Conservation (phyloP, 2,329 filamentous ascomycete species). For the Didymella pinodella region DNA sequence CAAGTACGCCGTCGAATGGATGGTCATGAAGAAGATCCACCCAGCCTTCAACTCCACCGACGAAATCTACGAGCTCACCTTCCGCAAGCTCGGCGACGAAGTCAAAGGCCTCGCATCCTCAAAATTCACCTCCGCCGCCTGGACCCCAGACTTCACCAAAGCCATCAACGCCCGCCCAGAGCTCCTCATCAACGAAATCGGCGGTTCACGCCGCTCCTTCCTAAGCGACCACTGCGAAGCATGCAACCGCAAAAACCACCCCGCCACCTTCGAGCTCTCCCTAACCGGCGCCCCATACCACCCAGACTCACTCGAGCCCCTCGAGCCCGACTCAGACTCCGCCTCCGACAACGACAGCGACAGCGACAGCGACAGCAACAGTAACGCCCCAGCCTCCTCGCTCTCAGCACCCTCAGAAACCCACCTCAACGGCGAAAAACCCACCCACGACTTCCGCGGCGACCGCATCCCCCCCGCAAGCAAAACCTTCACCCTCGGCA, state of each 20-base stretch:
- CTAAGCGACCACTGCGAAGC: constrained; percentile 65
- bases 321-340: constrained; percentile 55
- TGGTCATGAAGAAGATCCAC: constrained; percentile 80
- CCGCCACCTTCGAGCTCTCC: constrained; percentile 69
- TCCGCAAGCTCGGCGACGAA: constrained; percentile 75
- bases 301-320: constrained; percentile 69
- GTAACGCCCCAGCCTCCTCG: constrained; percentile 24
- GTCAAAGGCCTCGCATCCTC: constrained; percentile 72
- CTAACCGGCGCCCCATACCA: constrained; percentile 73
- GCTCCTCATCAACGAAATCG: constrained; percentile 52
- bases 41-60: constrained; percentile 71
- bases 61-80: constrained; percentile 71
- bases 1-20: constrained; percentile 77
- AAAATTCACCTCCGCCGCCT: constrained; percentile 75
- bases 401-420: constrained; percentile 33
- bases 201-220: constrained; percentile 19
- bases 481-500: constrained; percentile 42
- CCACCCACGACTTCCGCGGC: constrained; percentile 37
- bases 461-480: constrained; percentile 41
- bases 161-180: constrained; percentile 72
- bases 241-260: constrained; percentile 73
- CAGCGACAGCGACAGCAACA: constrained; percentile 25
- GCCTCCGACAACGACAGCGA: constrained; percentile 36
- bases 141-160: constrained; percentile 71
- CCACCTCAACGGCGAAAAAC: constrained; percentile 34